phyloP scores from a whole-genome alignment of 352 stramenopile genomes.

The Globisporangium emineosum region DNA sequence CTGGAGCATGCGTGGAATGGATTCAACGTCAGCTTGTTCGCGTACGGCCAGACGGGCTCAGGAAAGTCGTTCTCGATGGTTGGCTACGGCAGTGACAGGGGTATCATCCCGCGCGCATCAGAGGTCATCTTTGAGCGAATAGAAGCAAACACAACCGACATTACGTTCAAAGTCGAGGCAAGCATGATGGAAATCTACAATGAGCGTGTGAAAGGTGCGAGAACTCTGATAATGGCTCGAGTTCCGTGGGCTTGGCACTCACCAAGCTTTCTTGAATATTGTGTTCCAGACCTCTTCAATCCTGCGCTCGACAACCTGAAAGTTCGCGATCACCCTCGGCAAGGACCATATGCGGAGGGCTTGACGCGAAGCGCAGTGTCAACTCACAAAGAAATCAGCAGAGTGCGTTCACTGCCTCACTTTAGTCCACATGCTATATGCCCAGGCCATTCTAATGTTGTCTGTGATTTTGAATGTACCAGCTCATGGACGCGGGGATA shows the following conservation, averaged over 20 bases:
- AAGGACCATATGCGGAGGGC: slow-evolving; percentile 80
- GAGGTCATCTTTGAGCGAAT: slow-evolving; percentile 86
- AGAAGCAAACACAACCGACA: slow-evolving; percentile 30
- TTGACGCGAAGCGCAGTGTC: slow-evolving; percentile 79
- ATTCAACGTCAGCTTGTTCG: slow-evolving; percentile 89
- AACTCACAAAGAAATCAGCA: slow-evolving; percentile 78
- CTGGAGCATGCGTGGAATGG: slow-evolving; percentile 89
- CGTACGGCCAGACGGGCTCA: slow-evolving; percentile 84
- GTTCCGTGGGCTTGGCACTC: neutral
- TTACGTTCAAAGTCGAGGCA: slow-evolving; percentile 85
- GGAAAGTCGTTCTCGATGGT: slow-evolving; percentile 90
- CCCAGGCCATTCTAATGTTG: neutral
- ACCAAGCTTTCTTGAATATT: neutral
- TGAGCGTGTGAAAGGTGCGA: slow-evolving; percentile 76
- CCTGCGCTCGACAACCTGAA: slow-evolving; percentile 83
- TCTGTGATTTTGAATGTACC: neutral
- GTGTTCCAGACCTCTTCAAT: slow-evolving; percentile 73
- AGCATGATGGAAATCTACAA: slow-evolving; percentile 92
- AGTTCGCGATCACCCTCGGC: slow-evolving; percentile 81
- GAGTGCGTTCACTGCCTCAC: slow-evolving; percentile 18
- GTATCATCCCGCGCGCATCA: slow-evolving; percentile 80
- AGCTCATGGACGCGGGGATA: slow-evolving; percentile 86
- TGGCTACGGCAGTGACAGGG: slow-evolving; percentile 74
- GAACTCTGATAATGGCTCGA: neutral
- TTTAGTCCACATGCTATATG: neutral